Evolutionary conservation across 2,329 filamentous ascomycete genomes (phyloP).

Genomic region (Aspergillus niger): DNA sequence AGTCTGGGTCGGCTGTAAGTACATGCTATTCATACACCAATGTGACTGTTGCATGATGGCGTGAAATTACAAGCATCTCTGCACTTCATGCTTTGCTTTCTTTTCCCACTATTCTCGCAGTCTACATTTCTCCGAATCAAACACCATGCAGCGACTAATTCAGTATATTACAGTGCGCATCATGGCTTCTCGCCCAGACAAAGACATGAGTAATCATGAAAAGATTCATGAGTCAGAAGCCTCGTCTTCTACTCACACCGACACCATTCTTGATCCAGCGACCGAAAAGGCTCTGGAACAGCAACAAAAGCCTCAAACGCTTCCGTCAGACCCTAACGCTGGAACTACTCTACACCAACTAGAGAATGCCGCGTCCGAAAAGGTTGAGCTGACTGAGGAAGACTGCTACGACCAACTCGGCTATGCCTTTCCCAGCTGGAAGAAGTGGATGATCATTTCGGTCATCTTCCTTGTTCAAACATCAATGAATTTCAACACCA

Average conservation of each 20-base stretch:
- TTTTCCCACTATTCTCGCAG: not conserved
- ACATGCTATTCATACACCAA: not conserved
- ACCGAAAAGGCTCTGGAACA: conserved; percentile 24
- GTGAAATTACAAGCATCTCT: not conserved
- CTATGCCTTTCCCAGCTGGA: conserved; percentile 60
- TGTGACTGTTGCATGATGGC: not conserved
- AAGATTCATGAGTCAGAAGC: conserved; percentile 33
- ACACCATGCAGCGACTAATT: conserved; percentile 2
- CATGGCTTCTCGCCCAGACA: conserved; percentile 25
- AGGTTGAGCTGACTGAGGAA: conserved; percentile 49
- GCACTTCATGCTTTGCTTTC: not conserved
- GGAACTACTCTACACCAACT: conserved; percentile 28
- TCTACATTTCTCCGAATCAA: not conserved
- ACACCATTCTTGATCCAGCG: conserved; percentile 24
- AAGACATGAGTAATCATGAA: conserved; percentile 24
- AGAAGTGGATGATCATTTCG: conserved; percentile 73
- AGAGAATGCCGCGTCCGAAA: conserved; percentile 29
- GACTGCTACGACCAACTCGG: conserved; percentile 69
- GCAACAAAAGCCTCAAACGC: conserved; percentile 20
- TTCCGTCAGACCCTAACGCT: conserved; percentile 14
- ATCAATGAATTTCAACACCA: conserved; percentile 79
- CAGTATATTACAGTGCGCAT: conserved; percentile 11
- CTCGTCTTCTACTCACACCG: conserved; percentile 37
- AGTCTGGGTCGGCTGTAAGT: conserved; percentile 12
- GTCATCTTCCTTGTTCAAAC: conserved; percentile 73